Percentiles rank a stretch among this genome's conserved stretches.
Conservation (phyloP, 2,329 filamentous ascomycete genomes). For the Hypoxylon sp. region DNA sequence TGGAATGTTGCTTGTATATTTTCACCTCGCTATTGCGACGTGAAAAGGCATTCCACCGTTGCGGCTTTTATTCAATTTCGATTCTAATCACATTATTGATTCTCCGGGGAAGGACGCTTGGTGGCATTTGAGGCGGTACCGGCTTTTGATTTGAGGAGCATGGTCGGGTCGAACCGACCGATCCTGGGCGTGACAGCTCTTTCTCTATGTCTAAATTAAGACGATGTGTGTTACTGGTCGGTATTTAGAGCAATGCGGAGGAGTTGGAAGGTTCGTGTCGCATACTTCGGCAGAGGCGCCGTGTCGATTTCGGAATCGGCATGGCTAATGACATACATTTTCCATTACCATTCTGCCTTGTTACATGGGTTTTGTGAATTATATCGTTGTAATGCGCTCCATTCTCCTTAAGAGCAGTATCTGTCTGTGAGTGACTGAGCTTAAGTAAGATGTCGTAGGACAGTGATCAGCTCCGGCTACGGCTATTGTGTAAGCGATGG, state of each 20-base stretch:
- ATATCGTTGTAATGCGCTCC: not conserved
- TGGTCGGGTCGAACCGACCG: conserved; percentile 26
- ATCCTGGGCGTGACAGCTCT: conserved; percentile 37
- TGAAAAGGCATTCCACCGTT: not conserved
- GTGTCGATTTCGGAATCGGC: conserved; percentile 28
- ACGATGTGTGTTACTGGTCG: conserved; percentile 28
- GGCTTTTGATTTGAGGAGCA: conserved; percentile 28
- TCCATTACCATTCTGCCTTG: conserved; percentile 10
- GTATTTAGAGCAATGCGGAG: conserved; percentile 42
- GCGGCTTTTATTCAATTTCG: conserved; percentile 31
- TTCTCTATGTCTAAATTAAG: conserved; percentile 44
- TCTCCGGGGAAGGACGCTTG: conserved; percentile 43
- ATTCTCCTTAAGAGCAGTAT: not conserved
- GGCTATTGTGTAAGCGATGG: not conserved
- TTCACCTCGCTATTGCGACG: not conserved
- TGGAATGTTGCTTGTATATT: not conserved
- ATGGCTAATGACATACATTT: conserved; percentile 42
- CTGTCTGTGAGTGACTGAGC: not conserved
- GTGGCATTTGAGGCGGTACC: conserved; percentile 21
- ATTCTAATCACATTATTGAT: conserved; percentile 38
- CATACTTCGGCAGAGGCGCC: conserved; percentile 30
- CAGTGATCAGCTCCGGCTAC: not conserved
- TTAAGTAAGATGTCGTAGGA: not conserved
- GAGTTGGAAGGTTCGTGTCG: conserved; percentile 43
- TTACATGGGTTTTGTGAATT: not conserved